phyloP scores from a whole-genome alignment of 768 basidiomycete genomes.

The Psilocybe tampanensis region DNA sequence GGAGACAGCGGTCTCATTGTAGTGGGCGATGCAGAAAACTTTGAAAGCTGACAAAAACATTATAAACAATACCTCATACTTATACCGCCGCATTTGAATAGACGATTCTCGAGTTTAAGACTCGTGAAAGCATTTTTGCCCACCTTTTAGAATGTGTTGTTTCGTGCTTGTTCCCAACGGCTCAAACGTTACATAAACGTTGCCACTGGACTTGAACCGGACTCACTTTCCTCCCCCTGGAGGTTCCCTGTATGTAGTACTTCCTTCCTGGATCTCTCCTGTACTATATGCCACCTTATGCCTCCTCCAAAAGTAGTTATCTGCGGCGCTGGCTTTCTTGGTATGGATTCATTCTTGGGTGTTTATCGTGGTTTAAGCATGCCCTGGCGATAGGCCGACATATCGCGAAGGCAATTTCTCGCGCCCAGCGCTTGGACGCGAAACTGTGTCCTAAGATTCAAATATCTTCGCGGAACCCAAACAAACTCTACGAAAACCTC shows the following conservation, averaged over 20 bases:
- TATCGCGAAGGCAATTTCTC: constrained; percentile 56
- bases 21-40: constrained; percentile 37
- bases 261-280: neutral
- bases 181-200: no score
- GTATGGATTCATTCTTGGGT: constrained; percentile 26
- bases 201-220: no score
- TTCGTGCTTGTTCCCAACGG: no score
- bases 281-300: no score
- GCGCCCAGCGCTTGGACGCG: constrained; percentile 15
- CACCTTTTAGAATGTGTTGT: no score
- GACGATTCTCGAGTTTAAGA: no score
- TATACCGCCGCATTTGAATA: neutral
- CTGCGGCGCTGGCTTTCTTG: constrained; percentile 65
- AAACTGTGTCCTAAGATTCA: constrained; percentile 46
- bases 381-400: constrained; percentile 47
- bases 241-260: no score
- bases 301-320: constrained; percentile 43
- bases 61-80: neutral
- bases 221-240: no score
- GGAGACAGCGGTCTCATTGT: constrained; percentile 38
- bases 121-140: no score
- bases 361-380: neutral
- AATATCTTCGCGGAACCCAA: constrained; percentile 62
- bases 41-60: constrained; percentile 16
- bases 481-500: constrained; percentile 37